Evolutionary conservation across 1,284 basidiomycete genomes (phyloP), one percentile per base, ranked within the genome.

Genomic region (Crepidotus sp.): DNA sequence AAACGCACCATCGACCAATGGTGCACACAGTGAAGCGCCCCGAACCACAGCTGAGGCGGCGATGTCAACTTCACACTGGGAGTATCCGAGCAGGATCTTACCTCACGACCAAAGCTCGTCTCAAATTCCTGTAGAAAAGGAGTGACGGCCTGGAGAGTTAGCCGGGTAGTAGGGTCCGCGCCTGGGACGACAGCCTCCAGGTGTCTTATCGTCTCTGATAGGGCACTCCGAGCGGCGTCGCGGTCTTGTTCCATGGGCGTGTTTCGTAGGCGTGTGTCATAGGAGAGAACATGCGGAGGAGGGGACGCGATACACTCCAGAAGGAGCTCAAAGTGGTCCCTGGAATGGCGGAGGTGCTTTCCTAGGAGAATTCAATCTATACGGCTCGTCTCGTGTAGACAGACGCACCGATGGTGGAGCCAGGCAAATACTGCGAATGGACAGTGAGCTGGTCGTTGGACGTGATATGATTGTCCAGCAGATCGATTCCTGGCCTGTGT

Each of bases 51-150:
- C 83, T 89, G 5, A 42, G 17, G 42, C 5, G 15, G 13, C n/a
- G 24, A 55, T n/a, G n/a, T n/a, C n/a, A n/a, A n/a, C n/a, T n/a
- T n/a, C n/a, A n/a, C n/a, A n/a, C n/a, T n/a, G n/a, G n/a, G n/a
- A n/a, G n/a, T n/a, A n/a, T n/a, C n/a, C n/a, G n/a, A n/a, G n/a
- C n/a, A n/a, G n/a, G n/a, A n/a, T 22, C 70, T 55, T 53, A 85
- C 86, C 71, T 91, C 87, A 62, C 87, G 67, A 18, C 83, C 88
- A 56, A 88, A 81, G 2, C 77, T 85, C n/a, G 80, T 81, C 54
- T 79, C 67, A 49, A 90, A 76, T 17, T 75, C 71, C 54, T 89
- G 84, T 39, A 72, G 62, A 57, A 80, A 76, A 1, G 87, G 87
- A 2, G 88, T 91, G 21, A 90, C 72, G 6, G 88, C 87, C 50